Percentiles rank a stretch among this genome's conserved stretches.
Evolutionary conservation across 176 grass and related monocot species (phyloP).

Genomic region (Typha latifolia): DNA sequence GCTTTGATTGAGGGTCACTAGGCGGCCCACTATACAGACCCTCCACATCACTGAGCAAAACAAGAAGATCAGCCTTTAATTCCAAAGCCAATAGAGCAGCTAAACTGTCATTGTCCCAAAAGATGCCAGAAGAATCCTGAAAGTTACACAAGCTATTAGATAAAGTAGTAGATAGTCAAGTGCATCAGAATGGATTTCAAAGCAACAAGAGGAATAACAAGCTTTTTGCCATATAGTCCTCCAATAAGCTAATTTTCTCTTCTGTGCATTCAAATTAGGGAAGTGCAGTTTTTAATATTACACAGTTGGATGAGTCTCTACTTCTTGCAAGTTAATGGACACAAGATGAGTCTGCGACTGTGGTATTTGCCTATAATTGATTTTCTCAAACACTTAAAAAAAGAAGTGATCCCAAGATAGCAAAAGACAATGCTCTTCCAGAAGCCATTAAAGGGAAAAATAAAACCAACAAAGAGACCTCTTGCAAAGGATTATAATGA

Average conservation of each 20-base stretch:
- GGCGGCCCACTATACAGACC: conserved; percentile 88
- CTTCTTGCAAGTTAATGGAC: too few species aligned
- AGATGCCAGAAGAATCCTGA: conserved; percentile 97
- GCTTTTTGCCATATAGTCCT: neutral
- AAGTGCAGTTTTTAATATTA: too few species aligned
- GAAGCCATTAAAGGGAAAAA: too few species aligned
- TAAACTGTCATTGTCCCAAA: conserved; percentile 99
- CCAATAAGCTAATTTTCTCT: too few species aligned
- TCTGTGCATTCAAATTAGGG: too few species aligned
- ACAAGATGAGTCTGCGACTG: too few species aligned
- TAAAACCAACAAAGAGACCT: neutral
- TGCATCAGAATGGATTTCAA: neutral
- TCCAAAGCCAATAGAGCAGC: conserved; percentile 82
- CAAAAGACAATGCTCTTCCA: too few species aligned
- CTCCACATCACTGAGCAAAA: conserved; percentile 93
- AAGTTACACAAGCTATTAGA: conserved; percentile 5
- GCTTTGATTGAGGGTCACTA: conserved; percentile 57
- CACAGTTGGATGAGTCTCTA: too few species aligned
- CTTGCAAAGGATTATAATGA: conserved; percentile 9
- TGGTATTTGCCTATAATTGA: too few species aligned
- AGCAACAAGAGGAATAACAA: neutral
- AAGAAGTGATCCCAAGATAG: too few species aligned
- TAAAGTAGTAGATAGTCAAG: neutral
- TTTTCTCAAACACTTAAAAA: too few species aligned
- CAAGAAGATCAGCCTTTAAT: conserved; percentile 80